Percentiles rank a stretch among this genome's conserved stretches.
Evolutionary conservation across 2,329 filamentous ascomycete species (phyloP).

Genomic region (Colletotrichum sp.): DNA sequence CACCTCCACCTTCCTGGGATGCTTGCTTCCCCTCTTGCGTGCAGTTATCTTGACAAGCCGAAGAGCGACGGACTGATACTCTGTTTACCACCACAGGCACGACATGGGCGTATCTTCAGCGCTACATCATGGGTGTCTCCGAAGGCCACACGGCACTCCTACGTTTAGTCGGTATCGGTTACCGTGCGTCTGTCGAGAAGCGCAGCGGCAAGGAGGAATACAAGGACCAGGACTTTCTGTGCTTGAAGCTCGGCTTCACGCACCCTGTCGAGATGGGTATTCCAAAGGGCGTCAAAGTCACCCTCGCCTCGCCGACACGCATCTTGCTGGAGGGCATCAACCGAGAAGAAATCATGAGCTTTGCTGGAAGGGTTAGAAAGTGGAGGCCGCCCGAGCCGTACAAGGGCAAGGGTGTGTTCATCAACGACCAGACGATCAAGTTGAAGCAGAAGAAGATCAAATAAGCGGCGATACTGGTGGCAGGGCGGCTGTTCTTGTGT

Average conservation of each 20-base stretch:
- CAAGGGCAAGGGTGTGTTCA: constrained; percentile 99
- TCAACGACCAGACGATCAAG: constrained; percentile 97
- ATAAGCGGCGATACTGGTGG: constrained; percentile 48
- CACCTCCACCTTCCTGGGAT: background rate
- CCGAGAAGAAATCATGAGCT: constrained; percentile 86
- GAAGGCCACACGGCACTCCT: constrained; percentile 96
- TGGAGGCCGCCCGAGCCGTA: constrained; percentile 97
- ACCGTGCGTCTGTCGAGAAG: constrained; percentile 85
- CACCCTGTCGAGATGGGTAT: constrained; percentile 92
- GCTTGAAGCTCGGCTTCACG: constrained; percentile 94
- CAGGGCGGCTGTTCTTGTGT: background rate
- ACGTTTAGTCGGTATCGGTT: constrained; percentile 92
- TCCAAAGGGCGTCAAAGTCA: constrained; percentile 82
- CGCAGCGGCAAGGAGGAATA: constrained; percentile 76
- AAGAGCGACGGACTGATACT: constrained; percentile 24
- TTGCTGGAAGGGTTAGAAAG: constrained; percentile 84
- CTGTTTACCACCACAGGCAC: constrained; percentile 65
- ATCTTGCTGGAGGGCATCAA: constrained; percentile 89
- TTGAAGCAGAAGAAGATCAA: constrained; percentile 98
- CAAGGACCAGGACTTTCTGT: constrained; percentile 85
- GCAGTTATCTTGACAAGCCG: background rate
- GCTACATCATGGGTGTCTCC: constrained; percentile 90
- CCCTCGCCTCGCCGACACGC: constrained; percentile 87
- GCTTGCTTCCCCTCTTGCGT: background rate
- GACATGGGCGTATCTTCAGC: constrained; percentile 85